Base-by-base conservation (phyloP, 1,139 yeast genomes). In the Zygoascus sp. region DNA sequence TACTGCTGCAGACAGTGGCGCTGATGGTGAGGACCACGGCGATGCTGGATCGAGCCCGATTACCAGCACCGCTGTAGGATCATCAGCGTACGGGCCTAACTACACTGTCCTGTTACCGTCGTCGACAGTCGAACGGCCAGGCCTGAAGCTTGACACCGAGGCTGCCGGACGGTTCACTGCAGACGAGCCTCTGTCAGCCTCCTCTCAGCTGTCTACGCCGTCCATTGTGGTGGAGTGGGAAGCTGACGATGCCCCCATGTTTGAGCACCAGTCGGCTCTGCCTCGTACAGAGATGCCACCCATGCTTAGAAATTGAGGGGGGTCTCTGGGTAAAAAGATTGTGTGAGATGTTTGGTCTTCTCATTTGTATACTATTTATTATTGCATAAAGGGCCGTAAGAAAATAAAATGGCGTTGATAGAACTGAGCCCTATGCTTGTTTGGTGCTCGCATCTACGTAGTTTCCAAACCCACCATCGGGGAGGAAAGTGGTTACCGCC, bases 151-250 rank as follows among this genome's bases (percentile, higher is more conserved):
- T 5, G 39, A 35, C 25, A 30, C 17, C 17, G 15, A n/a, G 7
- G 34, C 34, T 15, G 34, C 34, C 5, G 17, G 7, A 9, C 11
- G 17, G 4, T 8, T 30, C 34, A 13, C 11, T 13, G 8, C 17
- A 3, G 34, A 30, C 15, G 34, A 30, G 16, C 34, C 34, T 13
- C 16, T 5, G 11, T 30, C 34, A 13, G 22, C 27, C 23, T 43
- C 27, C 5, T 45, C 38, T 16, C 47, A 40, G 34, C 42, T 32
- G 6, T 44, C 40, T 10, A 58, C 60, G 5, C 64, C 64, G 0
- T 55, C 60, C 6, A 60, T 60, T 35, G 56, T 60, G n/a, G 50
- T 60, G 13, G 63, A 60, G 44, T 58, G 61, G 58, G 62, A 65
- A 4, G 64, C 54, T 30, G 64, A 54, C 27, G 59, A 58, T 16